A percentile compares a stretch with the other conserved stretches of the same genome.
Conservation (phyloP, 2,329 filamentous ascomycete species). For the Beauveria caledonica region DNA sequence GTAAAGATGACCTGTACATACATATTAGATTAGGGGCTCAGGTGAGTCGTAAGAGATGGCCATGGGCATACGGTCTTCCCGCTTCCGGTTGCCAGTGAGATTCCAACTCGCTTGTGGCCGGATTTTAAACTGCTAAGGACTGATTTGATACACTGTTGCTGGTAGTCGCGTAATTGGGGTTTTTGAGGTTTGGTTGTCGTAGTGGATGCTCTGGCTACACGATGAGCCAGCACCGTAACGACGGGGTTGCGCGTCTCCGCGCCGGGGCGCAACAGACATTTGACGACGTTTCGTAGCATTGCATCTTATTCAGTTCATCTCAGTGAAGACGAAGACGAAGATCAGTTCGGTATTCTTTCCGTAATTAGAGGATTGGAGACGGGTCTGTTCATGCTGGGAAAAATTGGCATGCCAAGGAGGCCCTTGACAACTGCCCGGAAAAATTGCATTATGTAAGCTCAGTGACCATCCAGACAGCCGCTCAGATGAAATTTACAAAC, state of each 20-base stretch:
- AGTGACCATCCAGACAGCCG: neutral
- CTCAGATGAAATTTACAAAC: neutral
- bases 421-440: neutral
- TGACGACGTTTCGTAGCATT: constrained; percentile 26
- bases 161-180: constrained; percentile 67
- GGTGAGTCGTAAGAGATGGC: constrained; percentile 9
- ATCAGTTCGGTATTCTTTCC: neutral
- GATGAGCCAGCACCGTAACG: constrained; percentile 5
- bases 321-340: neutral
- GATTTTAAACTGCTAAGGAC: constrained; percentile 60
- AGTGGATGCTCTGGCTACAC: constrained; percentile 9
- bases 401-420: neutral
- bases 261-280: constrained; percentile 20
- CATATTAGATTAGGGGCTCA: constrained; percentile 1
- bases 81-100: constrained; percentile 80
- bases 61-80: constrained; percentile 66
- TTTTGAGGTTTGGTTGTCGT: constrained; percentile 15
- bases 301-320: constrained; percentile 22
- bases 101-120: constrained; percentile 71
- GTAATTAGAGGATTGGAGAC: neutral
- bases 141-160: constrained; percentile 84
- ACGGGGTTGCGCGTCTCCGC: constrained; percentile 9
- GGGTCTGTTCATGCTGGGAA: neutral
- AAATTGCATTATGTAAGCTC: constrained; percentile 8
- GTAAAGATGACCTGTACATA: constrained; percentile 77